phyloP scores from a whole-genome alignment of 768 basidiomycete species.

The Mycena vulgaris region DNA sequence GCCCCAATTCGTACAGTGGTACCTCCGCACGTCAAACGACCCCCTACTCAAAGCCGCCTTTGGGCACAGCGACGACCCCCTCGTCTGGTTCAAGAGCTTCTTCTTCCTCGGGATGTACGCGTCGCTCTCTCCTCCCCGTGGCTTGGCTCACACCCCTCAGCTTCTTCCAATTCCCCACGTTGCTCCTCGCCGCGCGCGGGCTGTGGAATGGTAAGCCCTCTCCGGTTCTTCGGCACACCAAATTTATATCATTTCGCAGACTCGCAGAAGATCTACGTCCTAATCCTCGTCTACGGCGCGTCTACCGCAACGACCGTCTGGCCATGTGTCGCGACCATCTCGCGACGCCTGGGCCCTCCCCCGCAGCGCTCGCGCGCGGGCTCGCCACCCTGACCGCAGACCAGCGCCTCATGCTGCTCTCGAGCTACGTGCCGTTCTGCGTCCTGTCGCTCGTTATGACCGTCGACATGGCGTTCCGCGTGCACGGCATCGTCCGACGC shows the following conservation, averaged over 20 bases:
- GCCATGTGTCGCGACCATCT: constrained; percentile 77
- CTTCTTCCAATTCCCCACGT: constrained; percentile 83
- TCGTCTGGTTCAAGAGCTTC: constrained; percentile 79
- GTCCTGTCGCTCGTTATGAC: constrained; percentile 80
- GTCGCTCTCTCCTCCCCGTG: too few species aligned
- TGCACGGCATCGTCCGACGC: constrained; percentile 51
- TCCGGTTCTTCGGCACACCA: too few species aligned
- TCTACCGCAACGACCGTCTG: constrained; percentile 85
- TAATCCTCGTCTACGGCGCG: constrained; percentile 82
- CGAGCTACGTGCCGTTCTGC: constrained; percentile 84
- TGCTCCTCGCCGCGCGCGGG: constrained; percentile 75
- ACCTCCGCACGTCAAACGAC: constrained; percentile 74
- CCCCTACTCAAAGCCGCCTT: constrained; percentile 69
- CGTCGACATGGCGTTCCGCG: constrained; percentile 74
- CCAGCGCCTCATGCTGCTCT: constrained; percentile 73
- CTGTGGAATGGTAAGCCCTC: constrained; percentile 78
- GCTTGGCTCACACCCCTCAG: constrained; percentile 49
- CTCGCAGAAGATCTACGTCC: constrained; percentile 67
- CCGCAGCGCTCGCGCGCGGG: constrained; percentile 38
- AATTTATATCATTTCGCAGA: constrained; percentile 50
- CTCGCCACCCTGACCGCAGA: constrained; percentile 59
- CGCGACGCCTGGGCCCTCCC: constrained; percentile 59
- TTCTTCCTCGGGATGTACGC: constrained; percentile 73
- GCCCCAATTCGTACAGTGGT: constrained; percentile 61
- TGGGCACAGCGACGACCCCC: constrained; percentile 49